phyloP scores from a whole-genome alignment of 2,329 filamentous ascomycete species.

The Colletotrichum paranaense region DNA sequence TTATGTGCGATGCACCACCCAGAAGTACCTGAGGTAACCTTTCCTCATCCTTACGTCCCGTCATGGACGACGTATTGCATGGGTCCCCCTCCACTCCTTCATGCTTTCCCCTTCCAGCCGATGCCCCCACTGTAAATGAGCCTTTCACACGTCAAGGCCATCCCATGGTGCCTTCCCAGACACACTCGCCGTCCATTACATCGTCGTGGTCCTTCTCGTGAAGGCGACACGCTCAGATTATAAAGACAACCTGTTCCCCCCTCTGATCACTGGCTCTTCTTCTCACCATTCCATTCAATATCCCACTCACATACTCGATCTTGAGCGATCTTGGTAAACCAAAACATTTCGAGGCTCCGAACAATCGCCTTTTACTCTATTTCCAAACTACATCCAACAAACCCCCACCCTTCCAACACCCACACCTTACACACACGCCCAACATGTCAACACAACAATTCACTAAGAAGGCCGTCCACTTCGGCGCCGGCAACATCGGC shows the following conservation, averaged over 20 bases:
- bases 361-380: not conserved
- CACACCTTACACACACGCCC: constrained; percentile 32
- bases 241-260: constrained; percentile 24
- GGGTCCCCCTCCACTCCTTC: constrained; percentile 30
- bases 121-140: constrained; percentile 28
- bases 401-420: not conserved
- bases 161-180: constrained; percentile 17
- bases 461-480: constrained; percentile 80
- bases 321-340: not conserved
- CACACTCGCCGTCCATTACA: constrained; percentile 23
- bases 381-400: constrained; percentile 15
- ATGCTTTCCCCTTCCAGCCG: constrained; percentile 32
- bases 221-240: constrained; percentile 29
- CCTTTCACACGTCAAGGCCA: constrained; percentile 35
- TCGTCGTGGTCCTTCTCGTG: constrained; percentile 28
- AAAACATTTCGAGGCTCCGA: not conserved
- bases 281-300: not conserved
- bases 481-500: constrained; percentile 87
- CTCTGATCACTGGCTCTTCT: accelerated
- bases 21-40: not conserved
- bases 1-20: not conserved
- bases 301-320: not conserved
- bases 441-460: constrained; percentile 50
- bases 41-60: not conserved
- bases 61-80: constrained; percentile 17